These are phyloP conservation scores for Arthonia radiata DNA, from an alignment of 495 filamentous ascomycete genomes.

Conservation along the genomic window DNA sequence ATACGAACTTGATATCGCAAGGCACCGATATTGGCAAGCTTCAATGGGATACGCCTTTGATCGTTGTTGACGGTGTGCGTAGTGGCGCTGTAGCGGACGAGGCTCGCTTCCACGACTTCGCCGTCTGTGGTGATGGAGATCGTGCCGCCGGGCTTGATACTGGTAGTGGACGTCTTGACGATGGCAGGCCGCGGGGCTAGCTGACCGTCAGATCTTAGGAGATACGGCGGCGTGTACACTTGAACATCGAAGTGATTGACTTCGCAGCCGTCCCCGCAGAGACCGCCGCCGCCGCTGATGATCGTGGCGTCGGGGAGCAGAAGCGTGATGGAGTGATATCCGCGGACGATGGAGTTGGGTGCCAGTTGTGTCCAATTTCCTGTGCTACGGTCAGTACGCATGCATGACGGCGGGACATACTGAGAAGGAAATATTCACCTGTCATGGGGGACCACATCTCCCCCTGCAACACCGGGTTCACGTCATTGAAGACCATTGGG, in stretches of 20 bases:
- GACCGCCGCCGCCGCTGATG: constrained; percentile 28
- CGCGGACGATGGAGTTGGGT: constrained; percentile 20
- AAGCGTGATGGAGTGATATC: constrained; percentile 30
- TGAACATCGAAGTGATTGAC: constrained; percentile 33
- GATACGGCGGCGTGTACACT: constrained; percentile 30
- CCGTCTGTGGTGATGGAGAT: constrained; percentile 14
- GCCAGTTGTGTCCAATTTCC: constrained; percentile 16
- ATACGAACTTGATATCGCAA: constrained; percentile 12
- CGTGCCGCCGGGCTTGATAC: constrained; percentile 11
- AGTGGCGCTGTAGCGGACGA: constrained; percentile 22
- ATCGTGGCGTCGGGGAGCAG: constrained; percentile 31
- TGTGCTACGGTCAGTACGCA: too few relatives aligned
- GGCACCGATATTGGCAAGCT: constrained; percentile 3
- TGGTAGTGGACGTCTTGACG: constrained; percentile 7
- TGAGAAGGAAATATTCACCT: too few relatives aligned
- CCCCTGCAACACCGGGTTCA: constrained; percentile 16
- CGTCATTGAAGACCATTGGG: constrained; percentile 26
- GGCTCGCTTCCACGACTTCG: constrained; percentile 6
- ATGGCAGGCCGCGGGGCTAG: constrained; percentile 18
- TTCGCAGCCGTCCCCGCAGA: constrained; percentile 23
- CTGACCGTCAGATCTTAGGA: constrained; percentile 19
- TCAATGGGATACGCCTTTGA: constrained; percentile 25
- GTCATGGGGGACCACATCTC: constrained; percentile 27
- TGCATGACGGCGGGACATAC: too few relatives aligned
- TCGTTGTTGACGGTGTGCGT: constrained; percentile 37